Conservation (phyloP, 2,329 filamentous ascomycete genomes). For the Pseudogymnoascus sp. region DNA sequence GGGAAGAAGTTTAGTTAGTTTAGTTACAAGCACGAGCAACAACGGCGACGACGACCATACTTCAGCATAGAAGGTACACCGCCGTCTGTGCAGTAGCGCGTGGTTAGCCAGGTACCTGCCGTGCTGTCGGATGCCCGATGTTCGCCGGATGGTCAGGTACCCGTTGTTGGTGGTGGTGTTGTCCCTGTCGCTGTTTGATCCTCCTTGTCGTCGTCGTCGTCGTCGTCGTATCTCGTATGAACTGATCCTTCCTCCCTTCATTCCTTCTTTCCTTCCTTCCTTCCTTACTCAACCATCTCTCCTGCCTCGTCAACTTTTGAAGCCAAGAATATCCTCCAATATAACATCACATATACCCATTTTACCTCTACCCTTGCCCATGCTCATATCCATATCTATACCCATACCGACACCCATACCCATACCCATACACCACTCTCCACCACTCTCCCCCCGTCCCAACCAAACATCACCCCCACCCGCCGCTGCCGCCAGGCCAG, state of each 20-base stretch:
- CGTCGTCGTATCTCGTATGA: background rate
- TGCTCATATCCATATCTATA: background rate
- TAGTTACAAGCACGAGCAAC: background rate
- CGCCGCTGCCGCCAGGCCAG: background rate
- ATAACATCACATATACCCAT: constrained; percentile 1
- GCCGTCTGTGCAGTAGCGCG: background rate
- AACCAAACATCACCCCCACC: background rate
- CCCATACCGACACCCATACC: background rate
- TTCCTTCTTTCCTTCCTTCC: no score
- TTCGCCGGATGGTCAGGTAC: background rate
- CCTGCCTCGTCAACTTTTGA: background rate
- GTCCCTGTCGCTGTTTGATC: no score
- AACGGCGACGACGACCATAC: background rate
- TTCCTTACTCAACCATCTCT: no score
- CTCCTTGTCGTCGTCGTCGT: background rate
- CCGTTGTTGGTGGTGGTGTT: background rate
- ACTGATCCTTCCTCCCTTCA: background rate
- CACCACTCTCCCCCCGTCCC: background rate
- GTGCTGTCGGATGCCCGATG: background rate
- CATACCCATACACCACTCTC: background rate
- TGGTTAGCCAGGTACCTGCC: background rate
- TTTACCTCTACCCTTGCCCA: background rate
- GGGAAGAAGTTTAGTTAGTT: background rate
- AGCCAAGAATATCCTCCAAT: background rate
- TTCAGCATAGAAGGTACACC: background rate